Evolutionary conservation across 2,329 filamentous ascomycete species (phyloP).

Genomic region (Neonectria faginata): DNA sequence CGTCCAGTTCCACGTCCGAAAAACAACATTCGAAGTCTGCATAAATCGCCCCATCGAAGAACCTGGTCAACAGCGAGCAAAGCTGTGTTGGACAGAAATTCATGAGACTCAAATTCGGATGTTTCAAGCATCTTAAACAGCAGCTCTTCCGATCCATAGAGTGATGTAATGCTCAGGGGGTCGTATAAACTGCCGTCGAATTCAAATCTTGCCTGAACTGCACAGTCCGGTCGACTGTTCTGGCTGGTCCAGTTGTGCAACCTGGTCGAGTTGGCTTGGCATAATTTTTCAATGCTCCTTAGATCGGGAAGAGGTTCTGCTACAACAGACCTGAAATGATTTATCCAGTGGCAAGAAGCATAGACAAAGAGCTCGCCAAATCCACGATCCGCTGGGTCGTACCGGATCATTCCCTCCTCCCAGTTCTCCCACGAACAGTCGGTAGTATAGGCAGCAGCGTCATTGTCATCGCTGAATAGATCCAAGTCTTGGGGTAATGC

Average conservation of each 20-base stretch:
- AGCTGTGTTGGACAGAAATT: slow-evolving; percentile 22
- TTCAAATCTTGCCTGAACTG: slow-evolving; percentile 45
- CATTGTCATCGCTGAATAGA: slow-evolving; percentile 41
- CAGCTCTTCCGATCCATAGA: slow-evolving; percentile 50
- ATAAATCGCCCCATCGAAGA: slow-evolving; percentile 44
- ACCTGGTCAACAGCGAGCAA: slow-evolving; percentile 44
- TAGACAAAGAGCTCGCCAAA: slow-evolving; percentile 48
- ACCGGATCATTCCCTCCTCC: slow-evolving; percentile 48
- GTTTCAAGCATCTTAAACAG: slow-evolving; percentile 35
- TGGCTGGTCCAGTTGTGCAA: slow-evolving; percentile 50
- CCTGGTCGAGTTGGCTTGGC: slow-evolving; percentile 43
- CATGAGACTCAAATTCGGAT: slow-evolving; percentile 22
- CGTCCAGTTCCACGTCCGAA: slow-evolving; percentile 30
- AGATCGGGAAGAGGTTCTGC: slow-evolving; percentile 33
- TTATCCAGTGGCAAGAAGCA: slow-evolving; percentile 51
- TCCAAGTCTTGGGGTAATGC: slow-evolving; percentile 27
- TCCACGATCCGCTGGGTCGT: slow-evolving; percentile 38
- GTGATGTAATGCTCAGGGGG: slow-evolving; percentile 50
- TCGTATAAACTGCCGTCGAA: slow-evolving; percentile 50
- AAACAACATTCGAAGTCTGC: slow-evolving; percentile 31
- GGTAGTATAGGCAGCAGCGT: slow-evolving; percentile 34
- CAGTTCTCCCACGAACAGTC: slow-evolving; percentile 46
- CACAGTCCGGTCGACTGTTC: slow-evolving; percentile 48
- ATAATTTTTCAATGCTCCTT: slow-evolving; percentile 37
- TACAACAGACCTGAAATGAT: slow-evolving; percentile 45